Percentiles rank a stretch among this genome's conserved stretches.
phyloP scores from a whole-genome alignment of 2,329 filamentous ascomycete genomes.

The Emericellopsis atlantica region DNA sequence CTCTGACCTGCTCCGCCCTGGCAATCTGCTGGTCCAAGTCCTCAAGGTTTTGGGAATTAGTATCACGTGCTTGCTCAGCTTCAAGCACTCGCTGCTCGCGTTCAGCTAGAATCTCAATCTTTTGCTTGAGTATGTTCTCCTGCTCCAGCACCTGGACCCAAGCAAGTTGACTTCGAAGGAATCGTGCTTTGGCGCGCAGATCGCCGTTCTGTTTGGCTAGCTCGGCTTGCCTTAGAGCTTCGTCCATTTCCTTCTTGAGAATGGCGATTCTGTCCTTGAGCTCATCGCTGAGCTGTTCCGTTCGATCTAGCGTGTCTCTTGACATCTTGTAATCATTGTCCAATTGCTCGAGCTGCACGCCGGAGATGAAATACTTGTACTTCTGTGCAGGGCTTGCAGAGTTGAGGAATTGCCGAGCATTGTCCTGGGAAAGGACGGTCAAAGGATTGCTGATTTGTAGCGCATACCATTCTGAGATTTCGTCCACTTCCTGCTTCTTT shows the following conservation, averaged over 20 bases:
- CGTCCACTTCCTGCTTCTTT: slow-evolving; percentile 78
- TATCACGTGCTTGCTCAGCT: slow-evolving; percentile 14
- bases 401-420: slow-evolving; percentile 86
- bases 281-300: slow-evolving; percentile 21
- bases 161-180: slow-evolving; percentile 55
- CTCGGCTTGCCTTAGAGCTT: slow-evolving; percentile 52
- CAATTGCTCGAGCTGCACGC: slow-evolving; percentile 84
- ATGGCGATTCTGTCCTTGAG: slow-evolving; percentile 17
- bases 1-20: slow-evolving; percentile 22
- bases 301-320: slow-evolving; percentile 64
- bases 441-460: slow-evolving; percentile 95
- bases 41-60: slow-evolving; percentile 36
- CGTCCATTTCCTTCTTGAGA: slow-evolving; percentile 33
- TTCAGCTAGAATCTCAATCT: slow-evolving; percentile 13
- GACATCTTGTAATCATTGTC: slow-evolving; percentile 85
- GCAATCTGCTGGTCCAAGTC: slow-evolving; percentile 30
- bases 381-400: slow-evolving; percentile 72
- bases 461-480: slow-evolving; percentile 86
- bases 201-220: slow-evolving; percentile 53
- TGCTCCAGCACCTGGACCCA: slow-evolving; percentile 79
- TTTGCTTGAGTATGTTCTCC: slow-evolving; percentile 40
- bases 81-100: slow-evolving; percentile 13
- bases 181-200: slow-evolving; percentile 47
- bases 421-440: slow-evolving; percentile 91
- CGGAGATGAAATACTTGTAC: slow-evolving; percentile 93